Base-by-base conservation (phyloP, 1,284 basidiomycete genomes). In the Ganoderma boninense region DNA sequence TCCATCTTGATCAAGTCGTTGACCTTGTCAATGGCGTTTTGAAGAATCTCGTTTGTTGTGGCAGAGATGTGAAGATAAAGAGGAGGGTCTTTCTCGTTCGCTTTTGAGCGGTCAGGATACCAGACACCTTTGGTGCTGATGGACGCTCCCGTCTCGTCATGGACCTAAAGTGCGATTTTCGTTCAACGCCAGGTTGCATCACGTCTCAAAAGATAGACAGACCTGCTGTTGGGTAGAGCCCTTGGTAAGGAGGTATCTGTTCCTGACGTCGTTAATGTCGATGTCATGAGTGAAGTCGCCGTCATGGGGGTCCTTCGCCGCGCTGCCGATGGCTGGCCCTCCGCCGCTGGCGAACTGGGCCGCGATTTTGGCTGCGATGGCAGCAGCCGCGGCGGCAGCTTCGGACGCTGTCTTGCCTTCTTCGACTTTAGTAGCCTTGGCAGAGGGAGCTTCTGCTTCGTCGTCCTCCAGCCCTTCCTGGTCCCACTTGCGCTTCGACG, bases 261-360 rank as follows among this genome's bases (percentile, higher is more conserved):
- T 99, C 77, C 97, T 86, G 69, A 97, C 87, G 82, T 99, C 98
- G 82, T 99, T 99, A 82, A 99, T 98, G 80, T 99, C 97, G 71
- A 99, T 92, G 80, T 98, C 96, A 76, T 95, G 90, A 18, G 91
- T 92, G 77, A 93, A 98, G 65, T 95, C 95, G 56, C 88, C 94
- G 73, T 97, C 95, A 71, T 95, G 90, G 6, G 87, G 86, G 77
- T 94, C 93, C 80, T 86, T 89, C 75, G 82, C 82, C 40, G 87
- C 87, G 59, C 85, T 86, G 70, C 82, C 84, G 4, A 82, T 79
- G 20, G 78, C 78, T 52, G 79, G 79, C 52, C 78, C 82, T 59
- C 78, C 82, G 2, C 85, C 83, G 57, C 82, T 86, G 46, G 89
- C 89, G 73, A 95, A 93, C 78, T 95, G 93, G 3, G 95, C 93